Evolutionary conservation across 1,139 yeast species (phyloP).

Genomic region (Eremothecium sinecaudum): DNA sequence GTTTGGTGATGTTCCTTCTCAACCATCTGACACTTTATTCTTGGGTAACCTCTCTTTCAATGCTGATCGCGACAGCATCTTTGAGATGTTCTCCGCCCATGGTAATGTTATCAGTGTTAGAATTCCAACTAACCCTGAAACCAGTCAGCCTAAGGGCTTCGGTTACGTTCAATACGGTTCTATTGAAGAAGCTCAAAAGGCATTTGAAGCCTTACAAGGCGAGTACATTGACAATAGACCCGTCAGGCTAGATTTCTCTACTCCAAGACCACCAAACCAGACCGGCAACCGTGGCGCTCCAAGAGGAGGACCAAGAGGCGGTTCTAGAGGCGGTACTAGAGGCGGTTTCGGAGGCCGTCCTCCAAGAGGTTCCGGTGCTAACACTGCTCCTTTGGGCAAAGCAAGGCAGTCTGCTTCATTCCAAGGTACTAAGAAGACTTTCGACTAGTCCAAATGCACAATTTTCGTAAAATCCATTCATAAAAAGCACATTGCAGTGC

Average conservation of each 20-base stretch:
- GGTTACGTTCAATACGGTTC: constrained; percentile 90
- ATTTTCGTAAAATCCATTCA: too few species aligned
- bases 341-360: constrained; percentile 36
- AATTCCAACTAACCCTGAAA: constrained; percentile 96
- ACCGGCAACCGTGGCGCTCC: constrained; percentile 37
- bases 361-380: constrained; percentile 42
- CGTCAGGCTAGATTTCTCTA: constrained; percentile 87
- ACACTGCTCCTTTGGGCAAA: constrained; percentile 44
- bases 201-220: constrained; percentile 82
- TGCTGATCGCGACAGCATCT: constrained; percentile 69
- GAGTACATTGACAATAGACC: constrained; percentile 85
- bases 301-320: constrained; percentile 34
- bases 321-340: constrained; percentile 38
- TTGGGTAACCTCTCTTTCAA: constrained; percentile 92
- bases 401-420: constrained; percentile 41
- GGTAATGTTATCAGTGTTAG: constrained; percentile 84
- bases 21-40: constrained; percentile 91
- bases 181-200: constrained; percentile 84
- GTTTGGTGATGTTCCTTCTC: constrained; percentile 82
- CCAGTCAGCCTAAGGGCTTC: constrained; percentile 98
- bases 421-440: constrained; percentile 70
- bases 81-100: constrained; percentile 59
- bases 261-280: constrained; percentile 58
- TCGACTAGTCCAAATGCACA: constrained; percentile 58
- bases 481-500: too few species aligned